Conservation (phyloP, 768 basidiomycete genomes). For the Pseudohyphozyma bogoriensis region DNA sequence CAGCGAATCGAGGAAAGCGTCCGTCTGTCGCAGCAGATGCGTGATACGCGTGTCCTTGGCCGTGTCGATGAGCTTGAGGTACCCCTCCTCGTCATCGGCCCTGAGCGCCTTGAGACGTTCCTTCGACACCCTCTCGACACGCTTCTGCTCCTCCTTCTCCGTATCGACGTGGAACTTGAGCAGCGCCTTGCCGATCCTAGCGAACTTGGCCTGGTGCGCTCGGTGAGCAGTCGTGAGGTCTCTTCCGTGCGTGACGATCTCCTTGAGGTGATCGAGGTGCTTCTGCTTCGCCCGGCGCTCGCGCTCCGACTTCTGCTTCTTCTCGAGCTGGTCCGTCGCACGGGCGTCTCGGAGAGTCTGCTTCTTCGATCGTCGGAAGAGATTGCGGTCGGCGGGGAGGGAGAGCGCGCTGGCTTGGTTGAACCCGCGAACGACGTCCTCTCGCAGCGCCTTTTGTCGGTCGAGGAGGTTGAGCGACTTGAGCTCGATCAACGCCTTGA, state of each 20-base stretch:
- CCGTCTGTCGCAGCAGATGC: conserved; percentile 86
- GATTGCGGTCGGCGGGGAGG: conserved; percentile 78
- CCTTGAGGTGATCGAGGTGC: conserved; percentile 81
- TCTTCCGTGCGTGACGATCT: conserved; percentile 74
- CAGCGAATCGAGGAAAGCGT: conserved; percentile 85
- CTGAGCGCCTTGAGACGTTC: conserved; percentile 96
- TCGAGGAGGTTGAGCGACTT: conserved; percentile 78
- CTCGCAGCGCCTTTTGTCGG: conserved; percentile 76
- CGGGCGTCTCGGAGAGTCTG: conserved; percentile 80
- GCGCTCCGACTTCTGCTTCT: conserved; percentile 80
- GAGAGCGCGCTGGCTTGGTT: conserved; percentile 62
- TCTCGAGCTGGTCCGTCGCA: conserved; percentile 76
- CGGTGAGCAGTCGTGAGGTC: conserved; percentile 59
- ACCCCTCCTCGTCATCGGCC: conserved; percentile 98
- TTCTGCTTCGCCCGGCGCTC: conserved; percentile 92
- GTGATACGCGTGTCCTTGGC: conserved; percentile 99
- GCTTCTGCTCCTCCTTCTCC: conserved; percentile 96
- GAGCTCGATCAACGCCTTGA: conserved; percentile 85
- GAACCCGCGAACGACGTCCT: conserved; percentile 73
- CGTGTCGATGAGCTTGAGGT: conserved; percentile 96
- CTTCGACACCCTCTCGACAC: conserved; percentile 88
- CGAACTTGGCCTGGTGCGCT: conserved; percentile 47
- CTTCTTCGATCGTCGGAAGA: conserved; percentile 79
- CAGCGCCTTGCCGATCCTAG: conserved; percentile 62
- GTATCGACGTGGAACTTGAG: conserved; percentile 74